These are phyloP conservation scores for Orbilia quercus DNA, from an alignment of 2,329 filamentous ascomycete species.

Conservation along the genomic window DNA sequence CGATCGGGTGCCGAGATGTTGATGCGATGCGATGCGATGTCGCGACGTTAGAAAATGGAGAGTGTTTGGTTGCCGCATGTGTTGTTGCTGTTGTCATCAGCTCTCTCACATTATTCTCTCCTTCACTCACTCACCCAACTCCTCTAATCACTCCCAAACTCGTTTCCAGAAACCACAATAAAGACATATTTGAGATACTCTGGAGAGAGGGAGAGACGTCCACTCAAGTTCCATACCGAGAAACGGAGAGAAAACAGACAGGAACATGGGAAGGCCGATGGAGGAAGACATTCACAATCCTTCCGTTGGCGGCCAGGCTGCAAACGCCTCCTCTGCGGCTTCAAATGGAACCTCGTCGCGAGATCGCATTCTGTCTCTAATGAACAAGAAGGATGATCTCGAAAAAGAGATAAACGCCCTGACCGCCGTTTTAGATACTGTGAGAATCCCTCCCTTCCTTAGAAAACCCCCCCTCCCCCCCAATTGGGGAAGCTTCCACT, in stretches of 20 bases:
- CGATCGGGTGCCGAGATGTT: slow-evolving; percentile 1
- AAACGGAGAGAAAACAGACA: slow-evolving; percentile 13
- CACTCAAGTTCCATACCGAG: slow-evolving; percentile 26
- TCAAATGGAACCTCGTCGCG: slow-evolving; percentile 53
- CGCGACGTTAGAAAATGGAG: slow-evolving; percentile 14
- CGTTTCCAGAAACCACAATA: no score
- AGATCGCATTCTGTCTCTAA: slow-evolving; percentile 58
- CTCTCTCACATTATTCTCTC: slow-evolving; percentile 12
- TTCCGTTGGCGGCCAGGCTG: slow-evolving; percentile 53
- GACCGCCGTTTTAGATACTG: slow-evolving; percentile 86
- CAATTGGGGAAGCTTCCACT: neutral
- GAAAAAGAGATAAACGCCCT: slow-evolving; percentile 89
- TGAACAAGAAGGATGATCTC: slow-evolving; percentile 78
- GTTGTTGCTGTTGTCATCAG: slow-evolving; percentile 33
- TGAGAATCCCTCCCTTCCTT: slow-evolving; percentile 65
- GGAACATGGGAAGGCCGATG: slow-evolving; percentile 52
- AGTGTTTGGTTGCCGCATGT: slow-evolving; percentile 29
- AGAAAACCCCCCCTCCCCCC: slow-evolving; percentile 60
- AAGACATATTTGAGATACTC: neutral
- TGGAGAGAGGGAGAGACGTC: slow-evolving; percentile 4
- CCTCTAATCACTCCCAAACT: neutral
- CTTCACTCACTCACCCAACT: neutral
- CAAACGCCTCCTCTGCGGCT: slow-evolving; percentile 43
- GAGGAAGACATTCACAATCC: slow-evolving; percentile 53
- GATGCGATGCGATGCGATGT: no score